These are phyloP conservation scores for Bacterosira constricta DNA, from an alignment of 108 stramenopile genomes.

Conservation along the genomic window DNA sequence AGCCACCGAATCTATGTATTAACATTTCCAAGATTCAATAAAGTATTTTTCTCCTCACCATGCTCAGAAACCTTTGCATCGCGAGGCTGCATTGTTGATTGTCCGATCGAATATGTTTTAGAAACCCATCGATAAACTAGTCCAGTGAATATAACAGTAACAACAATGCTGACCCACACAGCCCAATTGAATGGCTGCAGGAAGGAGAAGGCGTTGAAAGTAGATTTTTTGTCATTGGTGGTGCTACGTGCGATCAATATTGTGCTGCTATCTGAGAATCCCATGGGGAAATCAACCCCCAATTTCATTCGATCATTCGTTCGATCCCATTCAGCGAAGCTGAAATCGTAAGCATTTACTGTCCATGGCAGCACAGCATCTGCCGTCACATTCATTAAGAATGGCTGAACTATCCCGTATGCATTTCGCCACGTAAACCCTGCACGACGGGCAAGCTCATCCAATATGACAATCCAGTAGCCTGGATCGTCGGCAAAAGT, in stretches of 20 bases:
- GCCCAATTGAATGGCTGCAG: constrained; percentile 20
- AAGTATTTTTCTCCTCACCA: constrained; percentile 23
- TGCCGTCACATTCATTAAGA: not conserved
- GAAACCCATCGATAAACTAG: constrained; percentile 19
- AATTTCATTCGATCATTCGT: constrained; percentile 19
- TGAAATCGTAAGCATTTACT: constrained; percentile 39
- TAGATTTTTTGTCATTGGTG: not conserved
- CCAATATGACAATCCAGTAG: constrained; percentile 22
- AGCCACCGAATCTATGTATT: too few relatives aligned
- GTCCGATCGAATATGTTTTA: not conserved
- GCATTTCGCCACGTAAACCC: constrained; percentile 48
- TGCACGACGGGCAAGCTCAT: constrained; percentile 49
- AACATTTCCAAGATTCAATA: too few relatives aligned
- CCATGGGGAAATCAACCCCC: constrained; percentile 38
- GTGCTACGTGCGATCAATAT: constrained; percentile 33
- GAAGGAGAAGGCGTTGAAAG: constrained; percentile 13
- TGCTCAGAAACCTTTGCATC: not conserved
- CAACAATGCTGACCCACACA: constrained; percentile 34
- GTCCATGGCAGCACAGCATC: constrained; percentile 43
- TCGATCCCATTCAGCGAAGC: constrained; percentile 11
- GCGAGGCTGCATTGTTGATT: too few relatives aligned
- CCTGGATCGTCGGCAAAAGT: constrained; percentile 24
- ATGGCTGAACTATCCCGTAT: constrained; percentile 7
- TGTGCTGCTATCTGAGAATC: constrained; percentile 34
- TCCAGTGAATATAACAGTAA: constrained; percentile 35